phyloP scores from a whole-genome alignment of 495 filamentous ascomycete genomes.

The Aspergillus steynii region DNA sequence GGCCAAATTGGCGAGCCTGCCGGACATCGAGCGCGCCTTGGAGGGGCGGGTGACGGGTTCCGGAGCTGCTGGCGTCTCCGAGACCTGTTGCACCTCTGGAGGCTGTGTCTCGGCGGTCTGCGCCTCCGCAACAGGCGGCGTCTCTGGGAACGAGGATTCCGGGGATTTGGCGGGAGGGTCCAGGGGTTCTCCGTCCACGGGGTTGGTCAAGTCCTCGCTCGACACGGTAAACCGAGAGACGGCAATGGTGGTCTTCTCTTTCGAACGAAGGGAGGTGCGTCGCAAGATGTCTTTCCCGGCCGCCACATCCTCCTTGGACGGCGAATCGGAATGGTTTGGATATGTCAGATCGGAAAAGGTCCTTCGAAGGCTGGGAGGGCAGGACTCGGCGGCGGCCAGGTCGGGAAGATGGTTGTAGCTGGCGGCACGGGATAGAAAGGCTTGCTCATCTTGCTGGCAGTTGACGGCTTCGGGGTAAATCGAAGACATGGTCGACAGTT shows the following conservation, averaged over 20 bases:
- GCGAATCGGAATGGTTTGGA: slow-evolving; percentile 34
- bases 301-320: slow-evolving; percentile 46
- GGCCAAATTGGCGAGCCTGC: slow-evolving; percentile 65
- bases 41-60: slow-evolving; percentile 45
- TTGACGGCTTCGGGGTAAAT: slow-evolving; percentile 26
- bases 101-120: neutral
- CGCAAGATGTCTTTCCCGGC: slow-evolving; percentile 49
- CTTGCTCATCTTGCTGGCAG: slow-evolving; percentile 27
- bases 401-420: slow-evolving; percentile 46
- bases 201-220: slow-evolving; percentile 37
- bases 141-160: neutral
- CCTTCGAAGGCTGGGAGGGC: slow-evolving; percentile 36
- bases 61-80: slow-evolving; percentile 35
- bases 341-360: slow-evolving; percentile 47
- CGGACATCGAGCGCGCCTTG: slow-evolving; percentile 56
- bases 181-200: slow-evolving; percentile 15
- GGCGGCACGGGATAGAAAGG: slow-evolving; percentile 37
- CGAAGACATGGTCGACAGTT: slow-evolving; percentile 37
- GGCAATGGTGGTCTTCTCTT: slow-evolving; percentile 33
- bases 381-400: slow-evolving; percentile 22
- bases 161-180: slow-evolving; percentile 8
- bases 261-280: slow-evolving; percentile 44
- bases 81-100: slow-evolving; percentile 14
- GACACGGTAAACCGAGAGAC: slow-evolving; percentile 43
- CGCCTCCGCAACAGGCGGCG: neutral